These are phyloP conservation scores for Ophiocordyceps robertsii DNA, from an alignment of 2,329 filamentous ascomycete species.

Conservation along the genomic window DNA sequence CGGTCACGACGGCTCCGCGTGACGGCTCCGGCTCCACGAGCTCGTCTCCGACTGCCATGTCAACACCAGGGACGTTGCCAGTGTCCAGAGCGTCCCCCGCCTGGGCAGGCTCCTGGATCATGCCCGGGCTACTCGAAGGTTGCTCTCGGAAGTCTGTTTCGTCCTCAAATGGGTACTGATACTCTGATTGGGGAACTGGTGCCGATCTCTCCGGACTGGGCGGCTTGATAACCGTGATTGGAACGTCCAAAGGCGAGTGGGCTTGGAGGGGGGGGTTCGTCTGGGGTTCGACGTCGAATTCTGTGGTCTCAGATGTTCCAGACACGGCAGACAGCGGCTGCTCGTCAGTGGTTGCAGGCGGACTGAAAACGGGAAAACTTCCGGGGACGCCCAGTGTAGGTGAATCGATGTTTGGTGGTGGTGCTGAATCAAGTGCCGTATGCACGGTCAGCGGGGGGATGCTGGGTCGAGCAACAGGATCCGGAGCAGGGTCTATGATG, in stretches of 20 bases:
- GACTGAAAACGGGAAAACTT: constrained; percentile 35
- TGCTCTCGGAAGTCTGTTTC: constrained; percentile 17
- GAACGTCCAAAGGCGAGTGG: constrained; percentile 10
- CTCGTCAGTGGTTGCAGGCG: constrained; percentile 27
- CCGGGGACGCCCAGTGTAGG: constrained; percentile 55
- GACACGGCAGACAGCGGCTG: constrained; percentile 47
- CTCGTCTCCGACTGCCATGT: constrained; percentile 19
- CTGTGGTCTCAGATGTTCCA: constrained; percentile 45
- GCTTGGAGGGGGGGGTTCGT: constrained; percentile 34
- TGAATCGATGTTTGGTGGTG: constrained; percentile 33
- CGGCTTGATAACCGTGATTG: constrained; percentile 13
- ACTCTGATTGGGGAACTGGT: constrained; percentile 23
- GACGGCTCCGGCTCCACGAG: constrained; percentile 19
- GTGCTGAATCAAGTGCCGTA: constrained; percentile 1
- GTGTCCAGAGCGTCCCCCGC: constrained; percentile 3
- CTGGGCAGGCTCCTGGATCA: constrained; percentile 9
- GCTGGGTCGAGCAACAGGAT: not conserved
- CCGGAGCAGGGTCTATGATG: not conserved
- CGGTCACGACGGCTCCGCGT: constrained; percentile 33
- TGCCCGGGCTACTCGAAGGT: constrained; percentile 2
- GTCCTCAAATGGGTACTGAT: constrained; percentile 38
- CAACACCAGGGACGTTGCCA: constrained; percentile 7
- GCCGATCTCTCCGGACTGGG: constrained; percentile 14
- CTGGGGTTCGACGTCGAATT: constrained; percentile 63
- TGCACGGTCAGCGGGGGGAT: constrained; percentile 2